Evolutionary conservation across 306 rosid species (phyloP).

Genomic region (Abrus precatorius): DNA sequence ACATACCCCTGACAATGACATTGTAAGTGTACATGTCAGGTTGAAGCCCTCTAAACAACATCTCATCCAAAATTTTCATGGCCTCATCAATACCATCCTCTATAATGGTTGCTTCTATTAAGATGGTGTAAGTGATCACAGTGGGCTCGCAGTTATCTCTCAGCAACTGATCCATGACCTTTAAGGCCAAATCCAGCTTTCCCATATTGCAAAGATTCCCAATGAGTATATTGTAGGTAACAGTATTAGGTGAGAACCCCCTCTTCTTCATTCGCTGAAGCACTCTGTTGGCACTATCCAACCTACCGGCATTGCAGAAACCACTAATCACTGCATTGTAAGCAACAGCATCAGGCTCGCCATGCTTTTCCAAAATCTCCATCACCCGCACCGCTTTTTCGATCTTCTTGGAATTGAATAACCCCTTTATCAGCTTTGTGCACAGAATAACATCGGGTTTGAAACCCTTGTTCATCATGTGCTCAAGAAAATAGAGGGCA

Average conservation of each 20-base stretch:
- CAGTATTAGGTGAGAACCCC: slow-evolving; percentile 73
- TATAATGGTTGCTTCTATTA: slow-evolving; percentile 79
- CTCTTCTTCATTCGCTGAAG: slow-evolving; percentile 71
- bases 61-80: slow-evolving; percentile 74
- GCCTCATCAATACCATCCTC: slow-evolving; percentile 71
- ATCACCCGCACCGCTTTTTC: slow-evolving; percentile 70
- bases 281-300: slow-evolving; percentile 66
- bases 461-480: slow-evolving; percentile 66
- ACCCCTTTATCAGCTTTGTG: slow-evolving; percentile 80
- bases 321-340: slow-evolving; percentile 82
- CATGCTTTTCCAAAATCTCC: slow-evolving; percentile 77
- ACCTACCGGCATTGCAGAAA: slow-evolving; percentile 63
- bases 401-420: slow-evolving; percentile 63
- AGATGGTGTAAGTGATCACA: slow-evolving; percentile 77
- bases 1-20: slow-evolving; percentile 76
- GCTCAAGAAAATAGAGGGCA: slow-evolving; percentile 72
- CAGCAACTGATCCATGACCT: slow-evolving; percentile 68
- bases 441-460: slow-evolving; percentile 73
- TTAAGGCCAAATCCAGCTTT: slow-evolving; percentile 60
- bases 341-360: slow-evolving; percentile 74
- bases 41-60: slow-evolving; percentile 71
- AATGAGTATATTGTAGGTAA: slow-evolving; percentile 83
- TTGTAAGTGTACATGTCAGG: slow-evolving; percentile 77
- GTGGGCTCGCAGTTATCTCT: slow-evolving; percentile 74
- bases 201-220: slow-evolving; percentile 77